These are phyloP conservation scores for Geranium brycei DNA, from an alignment of 345 rosid species.

Conservation along the genomic window DNA sequence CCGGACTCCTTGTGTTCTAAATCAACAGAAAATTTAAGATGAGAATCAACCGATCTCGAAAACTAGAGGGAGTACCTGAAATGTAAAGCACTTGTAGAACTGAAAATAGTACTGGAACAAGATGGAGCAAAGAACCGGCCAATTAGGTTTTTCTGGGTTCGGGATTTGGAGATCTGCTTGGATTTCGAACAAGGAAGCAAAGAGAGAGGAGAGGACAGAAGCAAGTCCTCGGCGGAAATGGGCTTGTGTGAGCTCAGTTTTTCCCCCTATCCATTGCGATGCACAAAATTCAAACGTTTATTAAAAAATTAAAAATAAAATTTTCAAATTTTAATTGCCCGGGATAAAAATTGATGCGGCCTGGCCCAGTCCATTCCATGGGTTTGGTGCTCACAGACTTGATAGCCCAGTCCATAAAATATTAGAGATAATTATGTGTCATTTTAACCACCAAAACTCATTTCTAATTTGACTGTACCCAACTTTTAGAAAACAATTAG, in stretches of 20 bases:
- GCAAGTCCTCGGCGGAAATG: background rate
- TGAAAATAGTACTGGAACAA: background rate
- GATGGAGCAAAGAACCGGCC: background rate
- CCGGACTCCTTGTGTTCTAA: background rate
- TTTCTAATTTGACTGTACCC: no score
- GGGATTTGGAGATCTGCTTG: background rate
- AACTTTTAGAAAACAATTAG: no score
- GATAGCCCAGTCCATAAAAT: no score
- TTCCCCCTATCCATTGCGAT: background rate
- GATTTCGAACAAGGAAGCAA: background rate
- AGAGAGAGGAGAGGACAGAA: no score
- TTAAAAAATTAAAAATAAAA: no score
- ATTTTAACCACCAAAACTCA: no score
- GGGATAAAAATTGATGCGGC: background rate
- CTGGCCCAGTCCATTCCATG: background rate
- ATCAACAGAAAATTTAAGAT: background rate
- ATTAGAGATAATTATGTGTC: no score
- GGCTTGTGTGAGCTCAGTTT: background rate
- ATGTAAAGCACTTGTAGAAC: background rate
- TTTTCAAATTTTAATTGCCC: background rate
- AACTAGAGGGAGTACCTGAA: background rate
- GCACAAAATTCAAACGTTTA: background rate
- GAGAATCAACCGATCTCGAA: background rate
- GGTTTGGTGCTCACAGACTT: no score
- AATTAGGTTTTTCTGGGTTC: background rate